Evolutionary conservation across 176 grass and related monocot species (phyloP), one percentile per base, ranked within the genome.

Genomic region (Eragrostis nindensis): DNA sequence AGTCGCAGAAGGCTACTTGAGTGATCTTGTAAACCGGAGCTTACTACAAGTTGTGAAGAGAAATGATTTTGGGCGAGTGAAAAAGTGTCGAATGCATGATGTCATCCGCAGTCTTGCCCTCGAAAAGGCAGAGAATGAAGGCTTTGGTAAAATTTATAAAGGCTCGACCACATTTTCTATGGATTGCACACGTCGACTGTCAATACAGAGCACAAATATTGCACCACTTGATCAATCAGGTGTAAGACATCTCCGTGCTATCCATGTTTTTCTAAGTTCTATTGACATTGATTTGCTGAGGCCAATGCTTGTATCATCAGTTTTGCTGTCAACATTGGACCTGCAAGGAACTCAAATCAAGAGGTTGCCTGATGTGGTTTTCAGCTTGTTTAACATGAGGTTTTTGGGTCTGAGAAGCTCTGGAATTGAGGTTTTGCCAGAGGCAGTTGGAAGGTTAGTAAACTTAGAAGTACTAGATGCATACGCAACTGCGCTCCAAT

Each of bases 1-100:
- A 42, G 78, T 79, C 16, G 90, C 86, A 7, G 77, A 92, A 41
- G 59, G 57, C 2, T 92, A 41, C 70, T 68, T 92, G 49, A 68
- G 19, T 65, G 49, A 88, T 13, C 86, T 92, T 40, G 61, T 91
- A 9, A 19, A 75, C 30, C 64, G 70, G 21, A 76, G 81, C 62
- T 32, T 91, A 21, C 54, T 87, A 39, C 68, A 85, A 66, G 82
- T 90, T 1, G 55, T 82, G 0, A 0, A 5, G 9, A 78, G 14
- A 54, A 86, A 90, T 78, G 6, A 50, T 0, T 67, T 10, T 16
- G 83, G 83, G 42, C n/a, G 65, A 32, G 7, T 83, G 6, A 54
- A 38, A n/a, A 12, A 8, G 15, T 87, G 70, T 17, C 71, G 49
- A 38, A 71, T 87, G 48, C 85, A 87, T 70, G 85, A 82, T 39